Base-by-base conservation (phyloP, 345 rosid genomes). In the Citrus hindsii region DNA sequence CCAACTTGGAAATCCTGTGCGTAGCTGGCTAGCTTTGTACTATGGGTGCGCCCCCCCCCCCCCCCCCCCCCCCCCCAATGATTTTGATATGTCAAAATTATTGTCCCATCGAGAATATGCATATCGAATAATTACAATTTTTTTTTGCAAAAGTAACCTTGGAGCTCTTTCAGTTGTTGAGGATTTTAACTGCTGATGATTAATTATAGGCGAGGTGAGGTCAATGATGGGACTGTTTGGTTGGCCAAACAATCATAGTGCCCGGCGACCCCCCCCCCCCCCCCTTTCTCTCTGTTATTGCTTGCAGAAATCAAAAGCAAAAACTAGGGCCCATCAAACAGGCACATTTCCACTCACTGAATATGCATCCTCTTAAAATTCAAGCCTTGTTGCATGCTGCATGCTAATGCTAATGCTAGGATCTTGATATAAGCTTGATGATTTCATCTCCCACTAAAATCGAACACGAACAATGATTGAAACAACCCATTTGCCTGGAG, bases 391-490 rank as follows among this genome's bases (percentile, higher is more conserved):
- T 77, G 59, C 74, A 30, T 75, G 79, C 76, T 68, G 81, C 78
- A 77, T 77, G 75, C 27, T 42, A 7, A 73, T 77, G 75, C 27
- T 42, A 7, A 27, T 62, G 67, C 32, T n/a, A 30, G 37, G 40
- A 71, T 40, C 64, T 30, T 75, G 78, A 46, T 62, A 24, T 25
- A 32, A 16, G 82, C 30, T 71, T 76, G 80, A 81, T 76, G 73
- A 56, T 67, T 71, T 76, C 73, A 65, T 75, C 61, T 75, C 22
- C 60, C 25, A 48, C 33, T 59, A n/a, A 46, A 37, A 32, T 68
- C 40, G 56, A 14, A 19, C 61, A 30, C 9, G 55, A 30, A 69
- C 82, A 76, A 79, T 73, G 86, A 85, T 83, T 83, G 83, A 67
- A 80, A 69, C 81, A 71, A 78, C 79, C 73, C 51, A 71, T 72